Base-by-base conservation (phyloP, 2,329 filamentous ascomycete species). In the Trichophyton rubrum region DNA sequence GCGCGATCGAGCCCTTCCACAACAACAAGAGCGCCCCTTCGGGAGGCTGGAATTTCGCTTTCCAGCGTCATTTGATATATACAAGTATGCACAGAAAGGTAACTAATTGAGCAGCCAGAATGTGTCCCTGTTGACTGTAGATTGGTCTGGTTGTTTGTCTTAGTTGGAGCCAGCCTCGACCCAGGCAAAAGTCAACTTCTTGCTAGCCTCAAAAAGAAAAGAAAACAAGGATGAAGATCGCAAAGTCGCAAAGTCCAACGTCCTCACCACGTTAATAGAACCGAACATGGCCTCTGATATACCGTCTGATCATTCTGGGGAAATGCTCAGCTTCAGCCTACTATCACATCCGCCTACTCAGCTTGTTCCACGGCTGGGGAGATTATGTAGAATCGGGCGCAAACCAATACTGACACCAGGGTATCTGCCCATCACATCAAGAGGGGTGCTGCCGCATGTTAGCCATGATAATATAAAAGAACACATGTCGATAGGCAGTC, bases 1-100 rank as follows among this genome's bases (percentile, higher is more conserved):
- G 90, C 90, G 65, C 90, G 84, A 69, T 96, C 91, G 63, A 96
- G 79, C 1, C 91, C 91, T 76, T 96, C 91, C 60, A 96, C 83
- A 3, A 92, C 87, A 59, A 96, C 82, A 35, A 96, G 82, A 11
- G 85, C 84, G 55, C 90, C 90, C 61, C 69, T 58, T 24, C 33
- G 8, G 6, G 30, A 7, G 11, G 24, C 6, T n/a, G 1, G 1
- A 8, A n/a, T 15, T 17, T 35, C 30, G 3, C 11, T 35, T 27
- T 55, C 51, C 27, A 17, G 4, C 51, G 51, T 15, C 47, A 53
- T 53, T 30, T 30, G 27, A 51, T 22, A 49, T 51, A 51, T 24
- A 11, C 5, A 27, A 27, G 7, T 30, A 30, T 6, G 27, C 27
- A 30, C 27, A 30, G 27, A 30, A 30, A 8, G 27, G 27, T 27